phyloP scores from a whole-genome alignment of 2,329 filamentous ascomycete genomes.

The Penicillium vulpinum region DNA sequence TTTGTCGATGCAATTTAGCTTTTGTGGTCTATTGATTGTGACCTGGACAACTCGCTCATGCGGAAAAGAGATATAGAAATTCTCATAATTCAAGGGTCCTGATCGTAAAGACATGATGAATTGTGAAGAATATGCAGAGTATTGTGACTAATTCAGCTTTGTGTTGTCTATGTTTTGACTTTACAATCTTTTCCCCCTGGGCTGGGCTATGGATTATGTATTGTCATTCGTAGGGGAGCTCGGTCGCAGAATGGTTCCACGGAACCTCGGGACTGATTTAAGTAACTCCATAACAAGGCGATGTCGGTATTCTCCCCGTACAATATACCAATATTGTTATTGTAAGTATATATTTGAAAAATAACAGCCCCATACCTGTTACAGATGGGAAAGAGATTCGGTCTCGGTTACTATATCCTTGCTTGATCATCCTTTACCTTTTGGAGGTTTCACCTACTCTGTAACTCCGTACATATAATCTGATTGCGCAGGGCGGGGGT shows the following conservation, averaged over 20 bases:
- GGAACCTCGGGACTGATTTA: conserved; percentile 9
- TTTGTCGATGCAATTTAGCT: conserved; percentile 46
- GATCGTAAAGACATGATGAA: conserved; percentile 30
- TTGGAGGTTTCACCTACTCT: not conserved
- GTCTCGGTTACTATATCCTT: conserved; percentile 7
- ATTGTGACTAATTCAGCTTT: not conserved
- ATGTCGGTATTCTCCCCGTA: not conserved
- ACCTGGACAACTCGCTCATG: conserved; percentile 44
- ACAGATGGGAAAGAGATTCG: not conserved
- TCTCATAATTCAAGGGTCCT: conserved; percentile 13
- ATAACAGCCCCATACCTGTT: not conserved
- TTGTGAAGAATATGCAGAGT: conserved; percentile 5
- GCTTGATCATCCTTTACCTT: not conserved
- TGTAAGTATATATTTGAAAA: not conserved
- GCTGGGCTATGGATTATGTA: not conserved
- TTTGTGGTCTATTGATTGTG: conserved; percentile 43
- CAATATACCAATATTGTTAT: not conserved
- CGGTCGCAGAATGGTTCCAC: not conserved
- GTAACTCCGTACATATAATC: conserved; percentile 3
- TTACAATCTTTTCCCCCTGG: conserved; percentile 2
- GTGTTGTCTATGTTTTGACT: not conserved
- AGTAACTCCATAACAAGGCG: not conserved
- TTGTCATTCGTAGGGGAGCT: not conserved
- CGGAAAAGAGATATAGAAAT: conserved; percentile 40
- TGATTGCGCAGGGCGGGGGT: not conserved